A percentile compares a stretch with the other conserved stretches of the same genome.
phyloP scores from a whole-genome alignment of 2,329 filamentous ascomycete genomes.

The Penicillium nordicum region DNA sequence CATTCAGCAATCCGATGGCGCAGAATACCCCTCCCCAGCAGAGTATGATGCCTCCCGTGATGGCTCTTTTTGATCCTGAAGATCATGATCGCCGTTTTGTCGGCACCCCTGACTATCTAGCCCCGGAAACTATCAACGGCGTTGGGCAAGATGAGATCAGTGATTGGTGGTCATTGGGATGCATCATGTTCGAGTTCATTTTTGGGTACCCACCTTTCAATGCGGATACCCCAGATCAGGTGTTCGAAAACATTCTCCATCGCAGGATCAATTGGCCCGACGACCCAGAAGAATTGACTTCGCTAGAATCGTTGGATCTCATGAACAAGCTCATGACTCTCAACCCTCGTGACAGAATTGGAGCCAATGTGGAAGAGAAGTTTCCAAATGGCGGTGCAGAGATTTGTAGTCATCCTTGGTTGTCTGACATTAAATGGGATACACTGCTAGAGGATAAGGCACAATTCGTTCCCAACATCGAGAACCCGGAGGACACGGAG shows the following conservation, averaged over 20 bases:
- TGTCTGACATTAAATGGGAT: conserved; percentile 82
- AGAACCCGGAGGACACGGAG: conserved; percentile 95
- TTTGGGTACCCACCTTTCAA: conserved; percentile 94
- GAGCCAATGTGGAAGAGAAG: conserved; percentile 80
- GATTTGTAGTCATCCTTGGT: conserved; percentile 87
- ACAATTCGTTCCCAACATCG: conserved; percentile 86
- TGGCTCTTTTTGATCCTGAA: conserved; percentile 91
- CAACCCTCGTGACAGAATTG: conserved; percentile 76
- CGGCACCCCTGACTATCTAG: conserved; percentile 93
- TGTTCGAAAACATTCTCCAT: conserved; percentile 93
- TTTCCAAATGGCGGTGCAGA: conserved; percentile 82
- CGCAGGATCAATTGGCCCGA: conserved; percentile 91
- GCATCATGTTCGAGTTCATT: conserved; percentile 94
- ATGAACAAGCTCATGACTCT: conserved; percentile 89
- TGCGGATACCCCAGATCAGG: conserved; percentile 80
- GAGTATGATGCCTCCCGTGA: conserved; percentile 83
- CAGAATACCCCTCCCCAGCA: conserved; percentile 52
- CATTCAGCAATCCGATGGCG: conserved; percentile 49
- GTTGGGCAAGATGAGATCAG: conserved; percentile 95
- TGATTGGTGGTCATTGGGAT: conserved; percentile 99
- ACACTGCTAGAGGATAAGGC: conserved; percentile 90
- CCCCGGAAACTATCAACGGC: conserved; percentile 93
- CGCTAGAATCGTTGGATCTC: conserved; percentile 84
- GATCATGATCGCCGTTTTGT: conserved; percentile 92
- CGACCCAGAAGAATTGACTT: conserved; percentile 73